Percentiles rank a stretch among this genome's conserved stretches.
phyloP scores from a whole-genome alignment of 176 grass and related monocot species.

The Musa itinerans region DNA sequence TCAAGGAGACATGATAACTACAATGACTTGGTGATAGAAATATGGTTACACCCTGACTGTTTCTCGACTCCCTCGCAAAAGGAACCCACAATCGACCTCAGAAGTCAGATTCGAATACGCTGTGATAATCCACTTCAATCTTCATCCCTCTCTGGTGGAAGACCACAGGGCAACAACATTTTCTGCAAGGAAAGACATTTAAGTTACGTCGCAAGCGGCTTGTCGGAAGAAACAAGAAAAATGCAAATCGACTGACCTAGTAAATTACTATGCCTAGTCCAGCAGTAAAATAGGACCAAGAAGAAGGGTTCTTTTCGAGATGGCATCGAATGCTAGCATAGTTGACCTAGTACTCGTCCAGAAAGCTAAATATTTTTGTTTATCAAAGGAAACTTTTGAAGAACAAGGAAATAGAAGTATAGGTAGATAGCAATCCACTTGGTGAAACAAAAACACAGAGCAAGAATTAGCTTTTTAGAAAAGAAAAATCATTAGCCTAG shows the following conservation, averaged over 20 bases:
- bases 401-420: too few species aligned
- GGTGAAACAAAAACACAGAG: too few species aligned
- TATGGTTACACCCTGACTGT: background rate
- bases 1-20: background rate
- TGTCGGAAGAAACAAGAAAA: too few species aligned
- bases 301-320: too few species aligned
- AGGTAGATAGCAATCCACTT: too few species aligned
- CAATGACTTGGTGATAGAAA: background rate
- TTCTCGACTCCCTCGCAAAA: background rate
- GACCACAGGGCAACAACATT: conserved; percentile 71
- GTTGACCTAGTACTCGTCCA: too few species aligned
- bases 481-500: too few species aligned
- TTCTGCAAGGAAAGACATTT: conserved; percentile 34
- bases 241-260: background rate
- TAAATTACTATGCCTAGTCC: background rate
- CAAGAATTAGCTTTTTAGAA: too few species aligned
- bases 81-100: background rate
- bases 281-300: background rate
- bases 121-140: conserved; percentile 28
- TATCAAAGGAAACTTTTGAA: too few species aligned
- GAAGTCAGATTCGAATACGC: background rate
- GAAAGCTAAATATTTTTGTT: too few species aligned
- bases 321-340: too few species aligned
- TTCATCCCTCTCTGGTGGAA: conserved; percentile 67
- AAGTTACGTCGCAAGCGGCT: background rate